These are phyloP conservation scores for Monosporascus sp. DNA, from an alignment of 2,329 filamentous ascomycete genomes.

Conservation along the genomic window DNA sequence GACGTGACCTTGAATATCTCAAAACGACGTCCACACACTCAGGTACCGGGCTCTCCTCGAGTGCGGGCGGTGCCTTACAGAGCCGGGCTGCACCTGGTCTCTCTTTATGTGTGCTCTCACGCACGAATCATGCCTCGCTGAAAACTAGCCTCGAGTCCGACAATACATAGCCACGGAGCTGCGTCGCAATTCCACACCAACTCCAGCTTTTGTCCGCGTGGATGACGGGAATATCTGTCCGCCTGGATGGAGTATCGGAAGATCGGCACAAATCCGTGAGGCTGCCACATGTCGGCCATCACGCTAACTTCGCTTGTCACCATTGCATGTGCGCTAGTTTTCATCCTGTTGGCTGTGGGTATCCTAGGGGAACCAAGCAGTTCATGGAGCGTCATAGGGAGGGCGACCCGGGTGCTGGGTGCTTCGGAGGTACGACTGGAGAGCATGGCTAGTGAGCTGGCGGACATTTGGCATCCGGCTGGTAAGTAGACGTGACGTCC, in stretches of 20 bases:
- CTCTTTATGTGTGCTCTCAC: conserved; percentile 38
- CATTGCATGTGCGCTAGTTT: conserved; percentile 23
- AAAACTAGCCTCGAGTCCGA: no score
- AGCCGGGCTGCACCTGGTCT: conserved; percentile 45
- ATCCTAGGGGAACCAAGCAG: conserved; percentile 5
- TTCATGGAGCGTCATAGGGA: conserved; percentile 5
- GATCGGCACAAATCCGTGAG: conserved; percentile 28
- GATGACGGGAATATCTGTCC: conserved; percentile 48
- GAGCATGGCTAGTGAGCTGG: not conserved
- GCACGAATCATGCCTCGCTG: not conserved
- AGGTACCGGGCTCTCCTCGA: conserved; percentile 48
- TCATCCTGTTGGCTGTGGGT: conserved; percentile 15
- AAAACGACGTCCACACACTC: conserved; percentile 34
- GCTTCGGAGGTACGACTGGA: conserved; percentile 17
- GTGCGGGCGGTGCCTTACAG: conserved; percentile 41
- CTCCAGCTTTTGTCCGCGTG: conserved; percentile 46
- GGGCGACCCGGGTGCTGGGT: conserved; percentile 23
- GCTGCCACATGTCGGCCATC: conserved; percentile 34
- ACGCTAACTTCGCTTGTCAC: conserved; percentile 29
- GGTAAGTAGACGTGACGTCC: not conserved
- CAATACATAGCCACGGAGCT: conserved; percentile 42
- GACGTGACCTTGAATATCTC: no score
- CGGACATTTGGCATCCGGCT: not conserved
- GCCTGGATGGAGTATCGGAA: conserved; percentile 39
- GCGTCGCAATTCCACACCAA: conserved; percentile 44